Percentiles rank a stretch among this genome's conserved stretches.
These are phyloP conservation scores for Pyrenophora tritici-repentis DNA, from an alignment of 2,329 filamentous ascomycete species.

Conservation along the genomic window DNA sequence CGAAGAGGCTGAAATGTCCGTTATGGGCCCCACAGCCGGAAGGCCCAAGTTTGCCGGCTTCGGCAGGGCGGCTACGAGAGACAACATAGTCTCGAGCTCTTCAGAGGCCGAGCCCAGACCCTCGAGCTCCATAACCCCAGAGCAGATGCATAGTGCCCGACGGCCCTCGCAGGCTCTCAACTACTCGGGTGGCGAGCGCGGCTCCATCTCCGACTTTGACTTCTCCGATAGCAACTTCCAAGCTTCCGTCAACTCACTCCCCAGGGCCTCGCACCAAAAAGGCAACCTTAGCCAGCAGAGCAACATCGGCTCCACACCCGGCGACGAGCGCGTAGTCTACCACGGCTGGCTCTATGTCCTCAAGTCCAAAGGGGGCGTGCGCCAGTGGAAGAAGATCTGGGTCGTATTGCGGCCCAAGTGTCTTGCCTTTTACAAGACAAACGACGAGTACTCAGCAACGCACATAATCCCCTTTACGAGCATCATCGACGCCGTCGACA, in stretches of 20 bases:
- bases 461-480: slow-evolving; percentile 78
- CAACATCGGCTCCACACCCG: slow-evolving; percentile 53
- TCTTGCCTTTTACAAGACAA: slow-evolving; percentile 90
- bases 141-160: slow-evolving; percentile 48
- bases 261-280: slow-evolving; percentile 27
- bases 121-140: slow-evolving; percentile 32
- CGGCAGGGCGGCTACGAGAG: slow-evolving; percentile 35
- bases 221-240: slow-evolving; percentile 72
- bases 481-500: slow-evolving; percentile 89
- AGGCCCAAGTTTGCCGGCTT: slow-evolving; percentile 54
- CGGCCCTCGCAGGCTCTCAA: slow-evolving; percentile 66
- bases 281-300: slow-evolving; percentile 69
- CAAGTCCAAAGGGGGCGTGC: slow-evolving; percentile 79
- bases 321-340: slow-evolving; percentile 88
- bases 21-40: slow-evolving; percentile 67
- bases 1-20: slow-evolving; percentile 81
- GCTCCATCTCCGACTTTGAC: slow-evolving; percentile 86
- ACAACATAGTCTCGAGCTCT: slow-evolving; percentile 50
- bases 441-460: slow-evolving; percentile 83
- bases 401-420: slow-evolving; percentile 84
- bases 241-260: slow-evolving; percentile 56
- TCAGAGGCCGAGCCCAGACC: slow-evolving; percentile 51
- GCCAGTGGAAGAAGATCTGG: slow-evolving; percentile 95
- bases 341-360: slow-evolving; percentile 88
- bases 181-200: slow-evolving; percentile 69